Conservation (phyloP, 129 eudicot species). For the sunflower (Helianthus annuus) region HanXRQr2.0-SUNRISE NC_035436.2:181602239-181602738, state of each 20-base stretch:
- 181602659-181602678: too few species aligned
- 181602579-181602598: background rate
- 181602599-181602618: background rate
- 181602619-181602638: background rate
- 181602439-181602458: slow-evolving; percentile 20
- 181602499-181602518: slow-evolving; percentile 94
- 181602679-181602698: background rate
- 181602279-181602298: slow-evolving; percentile 54
- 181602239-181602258: background rate
- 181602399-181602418: background rate
- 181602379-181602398: slow-evolving; percentile 63
- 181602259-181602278: slow-evolving; percentile 18
- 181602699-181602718: background rate
- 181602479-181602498: slow-evolving; percentile 74
- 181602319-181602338: slow-evolving; percentile 83
- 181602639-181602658: too few species aligned
- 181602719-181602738: background rate
- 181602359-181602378: slow-evolving; percentile 89
- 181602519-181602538: slow-evolving; percentile 87
- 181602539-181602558: slow-evolving; percentile 19
- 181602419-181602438: slow-evolving; percentile 4
- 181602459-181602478: slow-evolving; percentile 58
- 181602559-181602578: too few species aligned
- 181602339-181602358: slow-evolving; percentile 87
- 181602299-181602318: slow-evolving; percentile 68